Base-by-base conservation (phyloP, 306 rosid species). In the Carpinus fangiana region DNA sequence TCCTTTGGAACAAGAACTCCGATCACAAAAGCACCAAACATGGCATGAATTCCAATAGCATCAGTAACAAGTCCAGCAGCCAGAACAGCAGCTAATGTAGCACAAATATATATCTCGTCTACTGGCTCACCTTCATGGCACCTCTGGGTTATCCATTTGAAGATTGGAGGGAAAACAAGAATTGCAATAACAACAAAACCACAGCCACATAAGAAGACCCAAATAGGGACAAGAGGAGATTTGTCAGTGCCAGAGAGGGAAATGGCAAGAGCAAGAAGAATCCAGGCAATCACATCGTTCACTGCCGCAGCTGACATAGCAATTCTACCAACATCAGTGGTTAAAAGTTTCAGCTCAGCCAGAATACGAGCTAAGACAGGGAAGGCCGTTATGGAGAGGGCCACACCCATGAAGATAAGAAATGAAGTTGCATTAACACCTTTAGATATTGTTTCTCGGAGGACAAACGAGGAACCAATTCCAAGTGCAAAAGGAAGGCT, bases 251-350 rank as follows among this genome's bases (percentile, higher is more conserved):
- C 93, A 3, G 97, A 90, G 52, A 94, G 84, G 73, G 97, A 90
- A 76, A 94, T 77, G 74, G 97, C 97, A 34, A 92, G 87, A 43
- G 98, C 98, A 80, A 94, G 98, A 68, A 94, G 86, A 82, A 94
- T 84, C 98, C 98, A 94, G 23, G 98, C 98, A 41, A 91, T 96
- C 72, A 92, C 88, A 47, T 94, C 98, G 34, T 94, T 94, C 41
- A 94, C 89, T 72, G 98, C 98, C 38, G 98, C 98, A 47, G 97
- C 98, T 12, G 98, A 90, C 97, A 93, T 92, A 23, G 98, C 98
- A 81, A 87, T 76, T 82, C 87, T 77, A 4, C 98, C 98, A 66
- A 90, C 79, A 61, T 84, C 83, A 52, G 97, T 92, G n/a, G 98
- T 94, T 70, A 94, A 79, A 57, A 94, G 97, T 83, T 89, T 94